A percentile compares a stretch with the other conserved stretches of the same genome.
Conservation (phyloP, 2,329 filamentous ascomycete species). For the Sordariomycetes sp. region DNA sequence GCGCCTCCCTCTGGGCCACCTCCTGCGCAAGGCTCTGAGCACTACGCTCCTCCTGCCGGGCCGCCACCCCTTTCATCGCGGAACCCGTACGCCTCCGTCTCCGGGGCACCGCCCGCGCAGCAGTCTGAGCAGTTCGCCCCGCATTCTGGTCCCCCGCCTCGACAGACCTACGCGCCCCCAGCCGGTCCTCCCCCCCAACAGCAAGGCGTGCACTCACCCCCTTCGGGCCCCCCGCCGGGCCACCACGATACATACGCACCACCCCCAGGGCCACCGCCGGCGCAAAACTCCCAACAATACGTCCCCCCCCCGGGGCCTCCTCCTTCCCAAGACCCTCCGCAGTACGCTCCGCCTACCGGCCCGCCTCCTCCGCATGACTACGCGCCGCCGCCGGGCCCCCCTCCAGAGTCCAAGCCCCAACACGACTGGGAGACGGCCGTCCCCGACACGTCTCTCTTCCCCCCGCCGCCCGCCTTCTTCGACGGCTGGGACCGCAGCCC, state of each 20-base stretch:
- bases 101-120: conserved; percentile 13
- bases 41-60: conserved; percentile 11
- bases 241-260: conserved; percentile 10
- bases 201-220: neutral
- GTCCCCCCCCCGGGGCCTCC: conserved; percentile 1
- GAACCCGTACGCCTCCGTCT: conserved; percentile 8
- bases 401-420: conserved; percentile 13
- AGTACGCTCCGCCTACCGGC: conserved; percentile 6
- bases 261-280: conserved; percentile 17
- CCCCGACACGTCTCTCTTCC: conserved; percentile 59
- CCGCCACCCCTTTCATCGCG: conserved; percentile 8
- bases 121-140: conserved; percentile 10
- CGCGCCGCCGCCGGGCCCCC: conserved; percentile 21
- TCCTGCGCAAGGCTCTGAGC: conserved; percentile 8
- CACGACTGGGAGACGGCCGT: conserved; percentile 49
- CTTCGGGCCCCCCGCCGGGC: neutral
- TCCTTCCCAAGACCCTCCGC: conserved; percentile 4
- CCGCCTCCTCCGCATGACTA: conserved; percentile 17
- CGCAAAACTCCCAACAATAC: conserved; percentile 5
- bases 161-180: conserved; percentile 8
- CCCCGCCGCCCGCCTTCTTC: conserved; percentile 58
- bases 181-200: conserved; percentile 8
- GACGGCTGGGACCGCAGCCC: conserved; percentile 49
- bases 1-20: conserved; percentile 13
- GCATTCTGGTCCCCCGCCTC: conserved; percentile 12